Evolutionary conservation across 140 eudicot species (phyloP), one percentile per base, ranked within the genome.

Genomic region (Erigeron philadelphicus): DNA sequence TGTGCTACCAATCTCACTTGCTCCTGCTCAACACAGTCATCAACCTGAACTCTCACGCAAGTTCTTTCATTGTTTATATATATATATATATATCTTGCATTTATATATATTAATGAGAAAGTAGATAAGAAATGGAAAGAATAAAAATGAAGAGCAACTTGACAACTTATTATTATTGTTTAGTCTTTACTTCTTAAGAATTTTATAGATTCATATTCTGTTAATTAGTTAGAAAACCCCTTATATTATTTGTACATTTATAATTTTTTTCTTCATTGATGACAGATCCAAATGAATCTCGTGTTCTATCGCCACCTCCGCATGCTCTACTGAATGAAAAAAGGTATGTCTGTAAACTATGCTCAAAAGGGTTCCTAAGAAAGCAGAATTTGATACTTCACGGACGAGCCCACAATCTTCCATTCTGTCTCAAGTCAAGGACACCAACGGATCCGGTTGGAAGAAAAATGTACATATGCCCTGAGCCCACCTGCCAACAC

Each of bases 341-440:
- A 78, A 48, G 78, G 49, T 70, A 45, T 35, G 64, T 79, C 48
- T 84, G 84, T 70, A 81, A 78, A 31, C 49, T 81, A 75, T 84
- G 89, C 50, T 69, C 65, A 78, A 80, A 81, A 81, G 86, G 89
- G 52, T 84, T 84, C 43, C 76, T 78, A 49, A 70, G 86, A 58
- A 71, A 81, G 15, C 90, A 84, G 12, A 84, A 84, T 25, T 77
- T 84, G 25, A 75, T 70, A 63, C 79, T 84, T 80, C 90, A 84
- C 75, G 50, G 76, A 15, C 67, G 86, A 53, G 50, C 77, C 44
- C 90, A 84, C 78, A 84, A 81, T 75, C 82, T 79, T 41, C 82
- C 90, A 1, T 81, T 80, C 80, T 60, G 64, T 73, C 53, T 84
- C 40, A 79, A 81, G n/a, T 53, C 70, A 60, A 66, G 57, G 15